Evolutionary conservation across 2,329 filamentous ascomycete genomes (phyloP).

Genomic region (Neobulgaria alba): DNA sequence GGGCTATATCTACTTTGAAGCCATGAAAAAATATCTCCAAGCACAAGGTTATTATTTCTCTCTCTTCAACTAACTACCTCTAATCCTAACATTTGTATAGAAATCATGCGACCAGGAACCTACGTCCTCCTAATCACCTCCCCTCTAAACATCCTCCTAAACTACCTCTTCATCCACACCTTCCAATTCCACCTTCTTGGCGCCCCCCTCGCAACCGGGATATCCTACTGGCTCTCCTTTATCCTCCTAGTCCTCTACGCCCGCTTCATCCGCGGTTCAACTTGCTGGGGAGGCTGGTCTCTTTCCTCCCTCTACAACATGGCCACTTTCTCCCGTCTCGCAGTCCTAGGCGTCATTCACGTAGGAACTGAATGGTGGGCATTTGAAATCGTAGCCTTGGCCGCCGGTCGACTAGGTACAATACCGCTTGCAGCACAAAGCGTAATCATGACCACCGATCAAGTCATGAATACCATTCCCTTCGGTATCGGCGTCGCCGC

Average conservation of each 20-base stretch:
- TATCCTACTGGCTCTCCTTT: slow-evolving; percentile 83
- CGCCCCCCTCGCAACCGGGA: slow-evolving; percentile 71
- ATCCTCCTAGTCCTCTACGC: slow-evolving; percentile 66
- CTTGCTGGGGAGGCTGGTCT: slow-evolving; percentile 73
- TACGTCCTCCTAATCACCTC: slow-evolving; percentile 79
- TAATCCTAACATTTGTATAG: slow-evolving; percentile 18
- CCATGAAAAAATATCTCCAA: slow-evolving; percentile 79
- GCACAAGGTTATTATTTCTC: slow-evolving; percentile 60
- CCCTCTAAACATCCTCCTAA: slow-evolving; percentile 70
- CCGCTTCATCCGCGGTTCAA: slow-evolving; percentile 58
- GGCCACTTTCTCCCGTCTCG: slow-evolving; percentile 63
- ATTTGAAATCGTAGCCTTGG: slow-evolving; percentile 81
- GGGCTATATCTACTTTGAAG: slow-evolving; percentile 82
- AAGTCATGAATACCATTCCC: slow-evolving; percentile 70
- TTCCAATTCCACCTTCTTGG: slow-evolving; percentile 65
- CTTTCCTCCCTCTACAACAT: slow-evolving; percentile 57
- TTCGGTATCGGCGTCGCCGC: slow-evolving; percentile 81
- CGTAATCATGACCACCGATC: slow-evolving; percentile 84
- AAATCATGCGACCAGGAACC: slow-evolving; percentile 70
- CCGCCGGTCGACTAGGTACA: slow-evolving; percentile 71
- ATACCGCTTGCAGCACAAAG: slow-evolving; percentile 73
- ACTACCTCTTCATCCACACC: slow-evolving; percentile 70
- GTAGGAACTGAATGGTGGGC: slow-evolving; percentile 94
- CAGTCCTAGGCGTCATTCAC: slow-evolving; percentile 68
- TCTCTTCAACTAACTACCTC: slow-evolving; percentile 42